These are phyloP conservation scores for Populus ilicifolia DNA, from an alignment of 345 rosid species.

Conservation along the genomic window DNA sequence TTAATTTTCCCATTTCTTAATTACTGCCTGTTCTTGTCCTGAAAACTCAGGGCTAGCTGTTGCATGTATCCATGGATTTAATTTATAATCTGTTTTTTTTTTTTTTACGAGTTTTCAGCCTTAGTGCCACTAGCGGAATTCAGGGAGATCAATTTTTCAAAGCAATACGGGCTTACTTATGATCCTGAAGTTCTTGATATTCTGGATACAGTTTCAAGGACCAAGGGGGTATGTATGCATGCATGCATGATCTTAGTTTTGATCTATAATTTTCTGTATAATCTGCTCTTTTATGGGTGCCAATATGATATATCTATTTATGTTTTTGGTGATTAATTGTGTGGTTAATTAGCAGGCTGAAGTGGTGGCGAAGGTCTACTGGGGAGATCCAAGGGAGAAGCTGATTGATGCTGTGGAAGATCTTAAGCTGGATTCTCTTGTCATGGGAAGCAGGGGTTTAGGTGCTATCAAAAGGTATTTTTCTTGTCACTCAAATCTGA, in stretches of 20 bases:
- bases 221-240: slow-evolving; percentile 33
- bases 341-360: slow-evolving; percentile 24
- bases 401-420: slow-evolving; percentile 43
- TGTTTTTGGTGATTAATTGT: background rate
- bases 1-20: background rate
- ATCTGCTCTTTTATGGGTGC: background rate
- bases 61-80: background rate
- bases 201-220: slow-evolving; percentile 33
- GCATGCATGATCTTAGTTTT: background rate
- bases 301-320: too few relatives aligned
- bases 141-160: slow-evolving; percentile 39
- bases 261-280: background rate
- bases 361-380: slow-evolving; percentile 52
- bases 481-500: too few relatives aligned
- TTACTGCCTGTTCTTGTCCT: background rate
- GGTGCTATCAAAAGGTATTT: slow-evolving; percentile 46
- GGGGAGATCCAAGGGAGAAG: slow-evolving; percentile 65
- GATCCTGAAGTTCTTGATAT: slow-evolving; percentile 41
- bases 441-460: slow-evolving; percentile 55
- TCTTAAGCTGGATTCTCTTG: slow-evolving; percentile 44
- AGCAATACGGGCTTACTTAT: slow-evolving; percentile 41
- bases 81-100: background rate
- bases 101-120: slow-evolving; percentile 24
- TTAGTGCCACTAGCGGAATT: slow-evolving; percentile 45
- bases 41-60: background rate